Conservation (phyloP, 805 yeast genomes). For the Schwanniomyces occidentalis region DNA sequence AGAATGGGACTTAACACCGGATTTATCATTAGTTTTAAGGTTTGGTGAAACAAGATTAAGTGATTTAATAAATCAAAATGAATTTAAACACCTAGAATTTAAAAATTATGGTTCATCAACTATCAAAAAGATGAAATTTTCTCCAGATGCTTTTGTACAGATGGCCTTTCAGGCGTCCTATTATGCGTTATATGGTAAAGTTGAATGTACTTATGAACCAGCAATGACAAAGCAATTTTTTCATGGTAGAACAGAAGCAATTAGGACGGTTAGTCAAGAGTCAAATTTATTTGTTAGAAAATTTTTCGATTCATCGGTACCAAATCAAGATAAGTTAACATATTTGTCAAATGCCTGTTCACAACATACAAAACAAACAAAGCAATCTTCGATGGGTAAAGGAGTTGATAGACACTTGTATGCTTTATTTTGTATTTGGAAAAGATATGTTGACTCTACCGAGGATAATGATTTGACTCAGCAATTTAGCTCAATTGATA, state of each 20-base stretch:
- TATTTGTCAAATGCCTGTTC: slow-evolving; percentile 67
- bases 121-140: slow-evolving; percentile 80
- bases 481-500: slow-evolving; percentile 9
- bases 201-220: slow-evolving; percentile 93
- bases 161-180: slow-evolving; percentile 93
- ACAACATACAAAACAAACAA: slow-evolving; percentile 67
- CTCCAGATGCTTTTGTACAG: slow-evolving; percentile 93
- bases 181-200: slow-evolving; percentile 88
- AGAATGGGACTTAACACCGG: slow-evolving; percentile 82
- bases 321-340: slow-evolving; percentile 59
- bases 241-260: slow-evolving; percentile 93
- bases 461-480: slow-evolving; percentile 12
- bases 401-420: slow-evolving; percentile 94
- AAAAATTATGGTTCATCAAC: slow-evolving; percentile 68
- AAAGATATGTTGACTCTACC: slow-evolving; percentile 47
- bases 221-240: slow-evolving; percentile 89
- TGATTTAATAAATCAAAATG: slow-evolving; percentile 87
- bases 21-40: slow-evolving; percentile 73
- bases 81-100: slow-evolving; percentile 78
- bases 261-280: slow-evolving; percentile 79
- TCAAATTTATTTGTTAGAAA: slow-evolving; percentile 81
- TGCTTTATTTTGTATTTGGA: slow-evolving; percentile 88
- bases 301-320: slow-evolving; percentile 66
- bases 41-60: slow-evolving; percentile 89
- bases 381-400: slow-evolving; percentile 66